Percentiles rank a stretch among this genome's conserved stretches.
Conservation (phyloP, 345 rosid genomes). For the Litchi chinensis region DNA sequence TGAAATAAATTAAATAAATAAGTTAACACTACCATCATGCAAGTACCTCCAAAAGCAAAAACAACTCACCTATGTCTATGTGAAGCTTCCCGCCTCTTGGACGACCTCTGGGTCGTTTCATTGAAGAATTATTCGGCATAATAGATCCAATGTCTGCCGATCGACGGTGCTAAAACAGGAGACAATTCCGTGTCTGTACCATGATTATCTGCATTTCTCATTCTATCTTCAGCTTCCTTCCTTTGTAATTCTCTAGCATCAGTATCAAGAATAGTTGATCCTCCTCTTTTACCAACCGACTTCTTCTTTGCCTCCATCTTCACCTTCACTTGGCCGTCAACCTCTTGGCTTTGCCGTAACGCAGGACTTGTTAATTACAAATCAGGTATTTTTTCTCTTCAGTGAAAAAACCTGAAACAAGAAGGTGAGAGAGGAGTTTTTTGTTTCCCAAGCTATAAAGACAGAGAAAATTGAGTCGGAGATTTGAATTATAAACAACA, state of each 20-base stretch:
- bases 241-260: not conserved
- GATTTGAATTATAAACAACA: not conserved
- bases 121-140: not conserved
- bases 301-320: not conserved
- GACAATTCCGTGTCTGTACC: not conserved
- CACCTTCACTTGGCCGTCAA: not conserved
- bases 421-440: too few species aligned
- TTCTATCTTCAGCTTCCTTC: not conserved
- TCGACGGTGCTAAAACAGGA: not conserved
- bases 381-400: too few species aligned
- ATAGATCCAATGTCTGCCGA: not conserved
- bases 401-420: not conserved
- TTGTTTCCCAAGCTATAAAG: not conserved
- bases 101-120: conserved; percentile 38
- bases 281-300: not conserved
- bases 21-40: too few species aligned
- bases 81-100: conserved; percentile 40
- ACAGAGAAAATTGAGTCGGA: not conserved
- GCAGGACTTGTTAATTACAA: too few species aligned
- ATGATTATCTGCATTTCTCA: not conserved
- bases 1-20: too few species aligned
- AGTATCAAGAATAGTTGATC: not conserved
- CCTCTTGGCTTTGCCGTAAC: not conserved
- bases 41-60: not conserved
- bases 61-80: conserved; percentile 37